Evolutionary conservation across 345 rosid species (phyloP).

Genomic region (Sisymbrium altissimum): DNA sequence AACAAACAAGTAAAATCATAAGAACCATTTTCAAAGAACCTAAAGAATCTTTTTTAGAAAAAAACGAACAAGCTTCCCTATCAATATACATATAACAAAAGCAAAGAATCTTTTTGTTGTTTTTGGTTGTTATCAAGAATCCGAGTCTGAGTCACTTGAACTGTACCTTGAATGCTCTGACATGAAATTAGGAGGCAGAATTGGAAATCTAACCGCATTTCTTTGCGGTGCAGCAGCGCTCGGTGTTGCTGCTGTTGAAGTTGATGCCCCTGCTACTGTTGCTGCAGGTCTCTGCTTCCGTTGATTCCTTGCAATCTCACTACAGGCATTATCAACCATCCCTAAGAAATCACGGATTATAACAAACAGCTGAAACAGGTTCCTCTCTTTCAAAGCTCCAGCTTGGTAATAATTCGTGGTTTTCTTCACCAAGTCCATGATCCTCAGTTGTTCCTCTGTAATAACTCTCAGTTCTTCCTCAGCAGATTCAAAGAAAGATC

Average conservation of each 20-base stretch:
- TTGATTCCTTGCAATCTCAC: conserved; percentile 61
- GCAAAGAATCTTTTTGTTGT: background rate
- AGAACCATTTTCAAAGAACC: conserved; percentile 9
- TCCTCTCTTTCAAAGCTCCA: conserved; percentile 53
- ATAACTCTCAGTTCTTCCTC: conserved; percentile 53
- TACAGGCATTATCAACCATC: conserved; percentile 76
- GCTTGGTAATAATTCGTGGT: conserved; percentile 83
- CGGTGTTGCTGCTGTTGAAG: conserved; percentile 12
- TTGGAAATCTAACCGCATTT: conserved; percentile 52
- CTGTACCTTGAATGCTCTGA: conserved; percentile 47
- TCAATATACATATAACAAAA: conserved; percentile 27
- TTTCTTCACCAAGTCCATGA: conserved; percentile 59
- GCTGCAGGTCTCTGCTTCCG: conserved; percentile 42
- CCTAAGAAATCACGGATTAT: conserved; percentile 69
- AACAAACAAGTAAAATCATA: background rate
- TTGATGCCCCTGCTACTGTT: conserved; percentile 19
- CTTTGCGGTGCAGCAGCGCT: conserved; percentile 20
- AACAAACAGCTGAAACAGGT: conserved; percentile 58
- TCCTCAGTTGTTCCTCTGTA: conserved; percentile 50
- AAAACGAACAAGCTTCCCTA: conserved; percentile 21
- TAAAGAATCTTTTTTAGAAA: background rate
- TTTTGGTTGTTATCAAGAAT: conserved; percentile 38
- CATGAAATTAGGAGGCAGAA: conserved; percentile 63
- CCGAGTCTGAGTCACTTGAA: conserved; percentile 63
- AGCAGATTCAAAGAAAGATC: conserved; percentile 49